Base-by-base conservation (phyloP, 108 stramenopile species). In the Fragilaria crotonensis region DNA sequence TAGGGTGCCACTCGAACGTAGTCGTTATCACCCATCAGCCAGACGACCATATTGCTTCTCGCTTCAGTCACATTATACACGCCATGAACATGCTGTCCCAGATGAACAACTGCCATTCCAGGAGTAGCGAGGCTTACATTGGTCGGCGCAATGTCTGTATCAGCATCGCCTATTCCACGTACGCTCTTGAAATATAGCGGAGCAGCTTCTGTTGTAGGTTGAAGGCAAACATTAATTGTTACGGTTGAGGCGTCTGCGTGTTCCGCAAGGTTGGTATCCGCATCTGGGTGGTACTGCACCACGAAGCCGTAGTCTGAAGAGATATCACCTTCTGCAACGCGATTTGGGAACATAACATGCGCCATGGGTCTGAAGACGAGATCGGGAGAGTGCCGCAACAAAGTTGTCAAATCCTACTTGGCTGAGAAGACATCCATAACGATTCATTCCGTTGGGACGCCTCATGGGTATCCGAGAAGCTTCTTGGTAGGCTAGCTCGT, bases 381-480 rank as follows among this genome's bases (percentile, higher is more conserved):
- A 32, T 71, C 47, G 22, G 70, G 68, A 11, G n/a, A 85, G 26
- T 26, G 32, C 31, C 23, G 72, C 62, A 18, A 76, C 30, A 28
- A 68, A 68, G 21, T 54, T 17, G 0, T 51, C 31, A 4, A 81
- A 9, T 0, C 30, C 21, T 21, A 36, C 26, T 27, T 66, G 33
- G 29, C 63, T 44, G 4, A 85, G 29, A 14, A 85, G 59, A 29
- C 64, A 1, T 1, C 84, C 84, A 62, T 67, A 45, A 4, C 84
- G 78, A 66, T 85, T 85, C 84, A 85, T 85, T 17, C 71, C 84
- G 68, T 85, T 85, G 49, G 84, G 84, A 25, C 84, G 68, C 33
- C 80, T 78, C 19, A 44, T 72, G n/a, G 80, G 80, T 45, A 85
- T 85, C 17, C 71, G 68, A 9, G 71, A 68, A 0, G 30, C 0